phyloP scores from a whole-genome alignment of 2,329 filamentous ascomycete genomes.

The Fusarium longipes region DNA sequence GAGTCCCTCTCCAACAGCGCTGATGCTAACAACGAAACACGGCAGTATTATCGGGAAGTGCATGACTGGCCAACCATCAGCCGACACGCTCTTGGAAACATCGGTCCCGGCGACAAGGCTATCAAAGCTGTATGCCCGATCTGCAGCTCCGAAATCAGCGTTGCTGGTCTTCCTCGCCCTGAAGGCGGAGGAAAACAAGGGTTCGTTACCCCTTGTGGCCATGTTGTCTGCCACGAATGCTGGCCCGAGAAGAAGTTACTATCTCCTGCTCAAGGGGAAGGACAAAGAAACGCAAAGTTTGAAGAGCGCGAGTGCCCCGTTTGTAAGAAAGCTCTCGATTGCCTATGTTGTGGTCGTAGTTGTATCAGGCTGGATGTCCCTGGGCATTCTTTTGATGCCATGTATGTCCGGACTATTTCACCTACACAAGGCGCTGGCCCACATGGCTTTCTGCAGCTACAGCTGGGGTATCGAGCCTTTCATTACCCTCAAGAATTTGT shows the following conservation, averaged over 20 bases:
- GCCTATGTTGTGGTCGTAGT: no score
- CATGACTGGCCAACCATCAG: neutral
- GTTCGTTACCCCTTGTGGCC: neutral
- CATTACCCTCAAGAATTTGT: no score
- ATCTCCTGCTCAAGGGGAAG: no score
- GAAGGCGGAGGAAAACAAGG: neutral
- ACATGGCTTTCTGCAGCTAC: no score
- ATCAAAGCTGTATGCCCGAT: neutral
- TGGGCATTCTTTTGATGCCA: no score
- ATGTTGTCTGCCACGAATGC: neutral
- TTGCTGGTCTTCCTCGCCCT: neutral
- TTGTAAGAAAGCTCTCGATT: no score
- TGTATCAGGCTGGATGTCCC: no score
- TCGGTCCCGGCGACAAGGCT: neutral
- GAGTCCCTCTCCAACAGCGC: fast-evolving
- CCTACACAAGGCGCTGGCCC: no score
- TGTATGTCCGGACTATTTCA: no score
- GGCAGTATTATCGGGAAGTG: neutral
- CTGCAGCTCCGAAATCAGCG: neutral
- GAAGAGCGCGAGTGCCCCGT: no score
- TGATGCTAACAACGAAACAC: neutral
- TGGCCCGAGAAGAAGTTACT: neutral
- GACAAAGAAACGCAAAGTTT: no score
- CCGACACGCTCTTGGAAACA: neutral
- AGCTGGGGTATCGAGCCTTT: no score